These are phyloP conservation scores for Umbilicaria muhlenbergii DNA, from an alignment of 495 filamentous ascomycete genomes.

Conservation along the genomic window DNA sequence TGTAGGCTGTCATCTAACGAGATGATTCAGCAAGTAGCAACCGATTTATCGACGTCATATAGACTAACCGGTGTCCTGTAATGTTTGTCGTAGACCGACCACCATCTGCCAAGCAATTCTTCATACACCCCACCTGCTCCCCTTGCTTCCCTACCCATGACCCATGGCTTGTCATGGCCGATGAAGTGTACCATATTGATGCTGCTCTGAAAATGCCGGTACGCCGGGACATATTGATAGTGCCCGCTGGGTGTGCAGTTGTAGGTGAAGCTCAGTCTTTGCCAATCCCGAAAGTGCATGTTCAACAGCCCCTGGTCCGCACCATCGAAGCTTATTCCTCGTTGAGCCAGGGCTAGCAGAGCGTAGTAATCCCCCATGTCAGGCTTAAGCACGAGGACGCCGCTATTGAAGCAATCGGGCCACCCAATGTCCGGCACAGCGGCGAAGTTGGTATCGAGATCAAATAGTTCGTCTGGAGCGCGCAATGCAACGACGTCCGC, in stretches of 20 bases:
- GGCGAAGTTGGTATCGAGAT: conserved; percentile 59
- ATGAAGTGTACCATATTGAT: conserved; percentile 92
- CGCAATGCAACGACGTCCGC: conserved; percentile 75
- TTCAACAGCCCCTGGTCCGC: conserved; percentile 95
- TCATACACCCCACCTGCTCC: conserved; percentile 52
- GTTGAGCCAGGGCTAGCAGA: conserved; percentile 63
- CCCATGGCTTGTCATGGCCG: conserved; percentile 82
- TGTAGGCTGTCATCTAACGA: background rate
- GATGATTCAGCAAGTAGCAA: background rate
- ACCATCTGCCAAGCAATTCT: conserved; percentile 73
- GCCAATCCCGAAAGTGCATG: conserved; percentile 78
- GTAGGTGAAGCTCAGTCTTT: conserved; percentile 85
- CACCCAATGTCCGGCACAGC: conserved; percentile 93
- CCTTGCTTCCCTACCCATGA: conserved; percentile 42
- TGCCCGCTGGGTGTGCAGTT: conserved; percentile 90
- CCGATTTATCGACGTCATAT: background rate
- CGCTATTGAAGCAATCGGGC: conserved; percentile 97
- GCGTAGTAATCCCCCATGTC: conserved; percentile 79
- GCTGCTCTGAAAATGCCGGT: conserved; percentile 74
- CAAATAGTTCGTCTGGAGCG: conserved; percentile 85
- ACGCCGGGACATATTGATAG: conserved; percentile 92
- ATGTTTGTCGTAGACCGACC: conserved; percentile 81
- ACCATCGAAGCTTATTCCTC: conserved; percentile 88
- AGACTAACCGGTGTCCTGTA: conserved; percentile 38
- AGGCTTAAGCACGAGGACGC: conserved; percentile 79